Conservation (phyloP, 768 basidiomycete species). For the Russula virescens region DNA sequence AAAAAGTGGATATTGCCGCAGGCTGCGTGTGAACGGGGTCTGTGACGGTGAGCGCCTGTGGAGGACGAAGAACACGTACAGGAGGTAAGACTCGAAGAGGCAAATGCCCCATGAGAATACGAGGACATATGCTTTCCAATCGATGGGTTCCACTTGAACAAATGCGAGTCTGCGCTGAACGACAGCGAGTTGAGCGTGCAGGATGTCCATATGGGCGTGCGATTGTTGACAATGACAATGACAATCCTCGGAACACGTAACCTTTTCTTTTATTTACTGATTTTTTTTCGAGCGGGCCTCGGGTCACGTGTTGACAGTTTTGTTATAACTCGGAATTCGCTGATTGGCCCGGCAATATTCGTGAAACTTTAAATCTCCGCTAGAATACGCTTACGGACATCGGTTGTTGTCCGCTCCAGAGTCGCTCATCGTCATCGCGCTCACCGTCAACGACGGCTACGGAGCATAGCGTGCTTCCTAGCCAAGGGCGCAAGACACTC, state of each 20-base stretch:
- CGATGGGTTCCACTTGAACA: conserved; percentile 62
- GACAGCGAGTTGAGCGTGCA: conserved; percentile 22
- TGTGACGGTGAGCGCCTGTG: not conserved
- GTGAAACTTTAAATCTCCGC: conserved; percentile 12
- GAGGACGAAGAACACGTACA: conserved; percentile 46
- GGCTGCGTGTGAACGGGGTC: conserved; percentile 28
- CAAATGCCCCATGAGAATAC: conserved; percentile 68
- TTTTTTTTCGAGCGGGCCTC: too few species aligned
- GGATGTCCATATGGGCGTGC: conserved; percentile 18
- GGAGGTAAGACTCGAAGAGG: conserved; percentile 81
- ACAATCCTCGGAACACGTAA: too few species aligned
- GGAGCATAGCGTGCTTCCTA: conserved; percentile 6
- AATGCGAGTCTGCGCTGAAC: conserved; percentile 64
- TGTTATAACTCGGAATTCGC: not conserved
- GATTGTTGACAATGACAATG: too few species aligned
- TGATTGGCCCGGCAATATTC: conserved; percentile 15
- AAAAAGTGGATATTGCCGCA: conserved; percentile 84
- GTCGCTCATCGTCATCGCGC: conserved; percentile 20
- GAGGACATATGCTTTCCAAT: conserved; percentile 84
- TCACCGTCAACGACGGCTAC: conserved; percentile 21
- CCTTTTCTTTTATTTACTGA: too few species aligned
- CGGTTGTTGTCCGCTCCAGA: conserved; percentile 13
- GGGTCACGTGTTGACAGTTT: not conserved
- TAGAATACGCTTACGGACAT: conserved; percentile 11
- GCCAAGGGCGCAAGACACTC: conserved; percentile 8